Conservation (phyloP, 2,329 filamentous ascomycete genomes). For the Scedosporium aurantiacum region DNA sequence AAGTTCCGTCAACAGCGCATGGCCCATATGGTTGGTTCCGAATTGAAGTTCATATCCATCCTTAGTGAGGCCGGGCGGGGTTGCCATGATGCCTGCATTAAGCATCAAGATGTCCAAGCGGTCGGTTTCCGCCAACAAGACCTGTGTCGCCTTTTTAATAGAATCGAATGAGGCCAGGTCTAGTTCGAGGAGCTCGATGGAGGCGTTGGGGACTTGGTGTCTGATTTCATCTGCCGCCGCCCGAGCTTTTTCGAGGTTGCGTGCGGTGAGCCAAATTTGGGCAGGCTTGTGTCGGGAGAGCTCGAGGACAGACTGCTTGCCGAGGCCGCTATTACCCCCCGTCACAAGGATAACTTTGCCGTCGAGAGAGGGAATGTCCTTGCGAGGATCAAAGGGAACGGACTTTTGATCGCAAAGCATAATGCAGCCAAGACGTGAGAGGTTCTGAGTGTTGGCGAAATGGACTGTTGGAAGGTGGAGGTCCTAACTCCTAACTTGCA, state of each 20-base stretch:
- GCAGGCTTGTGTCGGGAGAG: slow-evolving; percentile 11
- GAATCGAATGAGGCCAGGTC: slow-evolving; percentile 33
- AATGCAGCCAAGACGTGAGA: background rate
- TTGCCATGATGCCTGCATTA: slow-evolving; percentile 31
- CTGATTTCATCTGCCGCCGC: slow-evolving; percentile 25
- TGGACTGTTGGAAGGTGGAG: background rate
- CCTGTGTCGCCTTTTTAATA: slow-evolving; percentile 27
- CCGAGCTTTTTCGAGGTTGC: slow-evolving; percentile 22
- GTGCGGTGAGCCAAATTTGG: slow-evolving; percentile 18
- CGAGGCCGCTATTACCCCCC: slow-evolving; percentile 30
- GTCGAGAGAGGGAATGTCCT: slow-evolving; percentile 31
- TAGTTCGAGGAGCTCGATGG: slow-evolving; percentile 24
- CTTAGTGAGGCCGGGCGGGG: slow-evolving; percentile 22
- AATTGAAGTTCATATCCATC: slow-evolving; percentile 41
- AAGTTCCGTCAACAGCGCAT: slow-evolving; percentile 30
- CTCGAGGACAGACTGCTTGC: slow-evolving; percentile 16
- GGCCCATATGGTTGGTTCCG: slow-evolving; percentile 37
- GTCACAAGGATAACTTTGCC: slow-evolving; percentile 40
- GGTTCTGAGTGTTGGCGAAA: background rate
- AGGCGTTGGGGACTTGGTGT: slow-evolving; percentile 10
- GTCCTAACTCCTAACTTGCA: too few relatives aligned
- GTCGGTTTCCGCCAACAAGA: slow-evolving; percentile 21
- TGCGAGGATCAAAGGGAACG: slow-evolving; percentile 21
- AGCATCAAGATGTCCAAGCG: slow-evolving; percentile 33
- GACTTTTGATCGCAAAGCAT: background rate